These are phyloP conservation scores for Nicotiana sylvestris DNA, from an alignment of 257 asterid species.

Conservation along the genomic window DNA sequence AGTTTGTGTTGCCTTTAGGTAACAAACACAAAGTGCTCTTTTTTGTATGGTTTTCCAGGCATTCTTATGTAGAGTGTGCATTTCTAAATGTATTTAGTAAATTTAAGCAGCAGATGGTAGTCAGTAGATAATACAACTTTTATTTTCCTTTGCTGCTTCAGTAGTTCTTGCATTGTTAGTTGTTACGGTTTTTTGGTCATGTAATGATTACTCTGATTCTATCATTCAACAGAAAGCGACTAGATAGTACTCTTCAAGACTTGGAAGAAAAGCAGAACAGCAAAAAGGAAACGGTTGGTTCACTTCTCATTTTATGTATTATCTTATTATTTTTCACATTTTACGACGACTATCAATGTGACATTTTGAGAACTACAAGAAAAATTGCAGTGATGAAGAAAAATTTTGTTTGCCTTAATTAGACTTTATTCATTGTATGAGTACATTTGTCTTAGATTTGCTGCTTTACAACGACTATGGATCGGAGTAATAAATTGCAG, in stretches of 20 bases:
- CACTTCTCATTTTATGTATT: constrained; percentile 3
- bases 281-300: constrained; percentile 89
- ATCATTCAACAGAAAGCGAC: constrained; percentile 62
- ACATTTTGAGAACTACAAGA: background rate
- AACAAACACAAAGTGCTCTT: background rate
- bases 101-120: background rate
- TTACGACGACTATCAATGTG: background rate
- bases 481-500: background rate
- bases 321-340: background rate
- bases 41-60: background rate
- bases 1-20: background rate
- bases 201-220: background rate
- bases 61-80: background rate
- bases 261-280: constrained; percentile 87
- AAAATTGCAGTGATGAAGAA: background rate
- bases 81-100: background rate
- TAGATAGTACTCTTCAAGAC: constrained; percentile 79
- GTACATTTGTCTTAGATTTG: background rate
- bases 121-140: background rate
- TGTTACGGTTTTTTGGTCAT: background rate
- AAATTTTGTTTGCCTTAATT: background rate
- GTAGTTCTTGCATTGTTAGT: background rate
- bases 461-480: background rate
- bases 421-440: background rate
- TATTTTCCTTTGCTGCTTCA: background rate